Base-by-base conservation (phyloP, 116 monocot genomes). In the Zostera marina region DNA sequence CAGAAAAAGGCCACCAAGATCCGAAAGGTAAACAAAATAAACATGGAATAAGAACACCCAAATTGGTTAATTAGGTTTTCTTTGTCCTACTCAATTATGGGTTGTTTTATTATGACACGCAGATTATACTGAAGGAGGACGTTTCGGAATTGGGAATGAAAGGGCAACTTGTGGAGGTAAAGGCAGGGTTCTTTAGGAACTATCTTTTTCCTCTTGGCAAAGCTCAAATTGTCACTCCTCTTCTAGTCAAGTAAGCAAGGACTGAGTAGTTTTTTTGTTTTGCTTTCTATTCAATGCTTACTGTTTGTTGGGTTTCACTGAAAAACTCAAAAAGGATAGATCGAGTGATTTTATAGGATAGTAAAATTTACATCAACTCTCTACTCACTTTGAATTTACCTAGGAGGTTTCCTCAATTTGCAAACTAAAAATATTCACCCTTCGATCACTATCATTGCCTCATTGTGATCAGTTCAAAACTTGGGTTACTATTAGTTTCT, bases 51-150 rank as follows among this genome's bases (percentile, higher is more conserved):
- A 6, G 14, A 22, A 55, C 49, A 51, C 7, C 49, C 16, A 16
- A 55, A 60, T 60, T 8, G 44, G 3, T 16, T 9, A 9, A 1
- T 38, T 20, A 14, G 60, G 44, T 22, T 45, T 60, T 9, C 8
- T 2, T 13, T 3, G 13, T 60, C 25, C 40, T 42, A 47, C 9
- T 38, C 41, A 0, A 41, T 56, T 38, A 1, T 40, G 0, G 32
- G 0, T 58, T 58, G 8, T 44, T 20, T 1, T 61, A n/a, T 44
- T 19, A 17, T 42, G 38, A 8, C 15, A 19, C 13, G 0, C 22
- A 94, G 94, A 79, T 94, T 14, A 88, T 88, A 44, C 62, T 94
- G 67, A 94, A 75, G 69, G 88, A 94, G 79, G 88, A 94, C 59
- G 66, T 94, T 42, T 3, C 63, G 41, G 77, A 77, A 69, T 54